phyloP scores from a whole-genome alignment of 345 rosid species.

The Erucastrum elatum region DNA sequence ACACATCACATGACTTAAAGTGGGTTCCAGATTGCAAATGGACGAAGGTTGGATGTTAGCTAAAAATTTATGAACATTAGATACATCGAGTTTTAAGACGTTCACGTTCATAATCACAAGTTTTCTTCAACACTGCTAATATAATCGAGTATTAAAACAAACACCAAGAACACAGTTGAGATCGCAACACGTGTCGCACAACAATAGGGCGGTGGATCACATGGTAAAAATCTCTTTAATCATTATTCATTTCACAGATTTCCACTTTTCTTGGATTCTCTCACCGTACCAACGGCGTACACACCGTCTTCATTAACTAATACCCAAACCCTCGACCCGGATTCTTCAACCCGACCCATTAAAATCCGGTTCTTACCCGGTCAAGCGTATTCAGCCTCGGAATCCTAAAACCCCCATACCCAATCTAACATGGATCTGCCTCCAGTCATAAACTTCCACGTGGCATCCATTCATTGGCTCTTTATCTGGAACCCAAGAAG shows the following conservation, averaged over 20 bases:
- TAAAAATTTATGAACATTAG: slow-evolving; percentile 22
- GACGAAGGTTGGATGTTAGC: slow-evolving; percentile 18
- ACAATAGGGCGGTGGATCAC: slow-evolving; percentile 40
- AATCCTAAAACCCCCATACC: slow-evolving; percentile 34
- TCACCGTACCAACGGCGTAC: slow-evolving; percentile 45
- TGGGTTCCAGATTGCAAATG: slow-evolving; percentile 37
- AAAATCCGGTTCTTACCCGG: slow-evolving; percentile 30
- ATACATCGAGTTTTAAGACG: slow-evolving; percentile 5
- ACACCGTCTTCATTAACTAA: slow-evolving; percentile 15
- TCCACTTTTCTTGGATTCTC: slow-evolving; percentile 23
- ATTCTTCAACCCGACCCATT: slow-evolving; percentile 17
- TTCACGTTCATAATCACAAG: not conserved
- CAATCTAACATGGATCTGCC: slow-evolving; percentile 26
- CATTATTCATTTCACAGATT: slow-evolving; percentile 31
- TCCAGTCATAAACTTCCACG: slow-evolving; percentile 50
- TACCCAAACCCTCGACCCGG: slow-evolving; percentile 19
- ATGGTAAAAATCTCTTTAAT: slow-evolving; percentile 22
- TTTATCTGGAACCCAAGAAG: slow-evolving; percentile 71
- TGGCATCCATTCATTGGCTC: slow-evolving; percentile 40
- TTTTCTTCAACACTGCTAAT: not conserved
- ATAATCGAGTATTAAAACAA: slow-evolving; percentile 22
- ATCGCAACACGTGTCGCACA: slow-evolving; percentile 36
- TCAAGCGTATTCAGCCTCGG: slow-evolving; percentile 54
- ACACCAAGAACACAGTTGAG: slow-evolving; percentile 1
- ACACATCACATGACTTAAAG: slow-evolving; percentile 31